A percentile compares a stretch with the other conserved stretches of the same genome.
phyloP scores from a whole-genome alignment of 768 basidiomycete genomes.

The Leucocoprinus birnbaumii region DNA sequence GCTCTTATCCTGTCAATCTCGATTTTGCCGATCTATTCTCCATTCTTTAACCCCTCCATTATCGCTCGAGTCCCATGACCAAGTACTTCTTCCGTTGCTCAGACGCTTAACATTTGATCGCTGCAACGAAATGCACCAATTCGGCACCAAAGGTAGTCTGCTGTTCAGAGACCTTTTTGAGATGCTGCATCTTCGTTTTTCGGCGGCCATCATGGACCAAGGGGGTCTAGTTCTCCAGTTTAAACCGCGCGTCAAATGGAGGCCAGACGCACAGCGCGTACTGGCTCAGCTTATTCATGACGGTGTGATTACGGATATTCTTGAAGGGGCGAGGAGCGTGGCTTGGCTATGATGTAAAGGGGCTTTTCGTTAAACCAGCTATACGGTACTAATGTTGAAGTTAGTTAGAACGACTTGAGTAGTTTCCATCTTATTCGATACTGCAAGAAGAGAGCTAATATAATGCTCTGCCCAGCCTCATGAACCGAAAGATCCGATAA shows the following conservation, averaged over 20 bases:
- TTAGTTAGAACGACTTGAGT: no score
- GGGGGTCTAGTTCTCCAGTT: background rate
- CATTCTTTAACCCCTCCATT: background rate
- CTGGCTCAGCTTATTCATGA: background rate
- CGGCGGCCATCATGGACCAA: background rate
- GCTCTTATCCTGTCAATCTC: background rate
- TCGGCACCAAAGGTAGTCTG: background rate
- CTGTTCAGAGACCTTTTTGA: background rate
- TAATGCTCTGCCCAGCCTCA: no score
- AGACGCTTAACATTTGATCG: background rate
- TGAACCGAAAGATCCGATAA: no score
- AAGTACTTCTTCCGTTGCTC: background rate
- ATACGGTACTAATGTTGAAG: no score
- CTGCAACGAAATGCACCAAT: constrained; percentile 5
- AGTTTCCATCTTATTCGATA: no score
- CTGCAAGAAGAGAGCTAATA: no score
- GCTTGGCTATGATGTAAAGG: background rate
- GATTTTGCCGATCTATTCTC: background rate
- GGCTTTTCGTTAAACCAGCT: no score
- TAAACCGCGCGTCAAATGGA: background rate
- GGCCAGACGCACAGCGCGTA: background rate
- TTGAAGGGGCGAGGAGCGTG: background rate
- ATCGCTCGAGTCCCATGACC: background rate
- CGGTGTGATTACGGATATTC: background rate
- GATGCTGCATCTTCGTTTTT: background rate